Evolutionary conservation across 495 filamentous ascomycete genomes (phyloP), one percentile per base, ranked within the genome.

Genomic region (Lichina pygmaea): DNA sequence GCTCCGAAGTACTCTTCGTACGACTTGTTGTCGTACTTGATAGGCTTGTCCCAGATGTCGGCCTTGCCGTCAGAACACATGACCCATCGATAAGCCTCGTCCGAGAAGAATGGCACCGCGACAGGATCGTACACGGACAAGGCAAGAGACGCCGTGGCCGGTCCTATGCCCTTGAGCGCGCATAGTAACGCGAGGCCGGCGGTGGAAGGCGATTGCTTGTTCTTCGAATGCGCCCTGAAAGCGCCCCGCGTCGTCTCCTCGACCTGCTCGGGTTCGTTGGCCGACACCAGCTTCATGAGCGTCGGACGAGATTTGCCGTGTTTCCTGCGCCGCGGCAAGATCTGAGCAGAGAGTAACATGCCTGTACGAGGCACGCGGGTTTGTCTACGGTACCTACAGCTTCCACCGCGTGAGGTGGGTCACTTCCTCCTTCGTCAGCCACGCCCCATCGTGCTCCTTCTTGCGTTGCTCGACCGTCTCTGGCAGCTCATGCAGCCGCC

Each of bases 141-240:
- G 2, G 71, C 45, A 6, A 71, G 59, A 0, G 61, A 63, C 0
- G 68, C 66, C 0, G 67, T 70, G 5, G 68, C 68, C 0, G 68
- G 68, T 6, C 68, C 68, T 36, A 72, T 60, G 16, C 68, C 68
- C 42, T 57, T 60, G 24, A 71, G 48, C 17, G 50, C 51, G 36
- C 38, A 41, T 7, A 50, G 49, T 0, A 66, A 49, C 2, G 42
- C 36, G n/a, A 56, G 56, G 2, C 66, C 34, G 7, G 58, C 52
- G 12, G 38, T n/a, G 30, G 46, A 50, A 46, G 32, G 47, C 41
- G 15, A 33, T 48, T 36, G 44, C 34, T 1, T 32, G 30, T 11
- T 43, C 39, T 16, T 44, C 11, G 41, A 44, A 43, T 47, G 49
- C 5, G n/a, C 7, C 2, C 46, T 13, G 43, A 58, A 64, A 3